Evolutionary conservation across 805 yeast species (phyloP).

Genomic region (Priceomyces castillae): DNA sequence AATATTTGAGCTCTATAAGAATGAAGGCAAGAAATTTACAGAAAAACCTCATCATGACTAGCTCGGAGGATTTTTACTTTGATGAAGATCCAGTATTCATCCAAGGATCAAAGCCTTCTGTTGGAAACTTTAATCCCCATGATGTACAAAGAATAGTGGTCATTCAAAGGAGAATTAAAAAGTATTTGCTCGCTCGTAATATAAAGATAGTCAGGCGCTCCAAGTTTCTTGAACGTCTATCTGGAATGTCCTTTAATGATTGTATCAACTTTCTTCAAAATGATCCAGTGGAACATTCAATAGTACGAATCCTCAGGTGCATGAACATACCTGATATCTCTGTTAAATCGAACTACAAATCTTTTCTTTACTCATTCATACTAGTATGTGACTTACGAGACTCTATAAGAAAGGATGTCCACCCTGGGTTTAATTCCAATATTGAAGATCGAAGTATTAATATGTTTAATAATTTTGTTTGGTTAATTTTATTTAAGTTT

Average conservation of each 20-base stretch:
- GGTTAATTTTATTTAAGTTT: slow-evolving; percentile 17
- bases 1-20: slow-evolving; percentile 6
- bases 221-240: neutral
- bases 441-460: slow-evolving; percentile 3
- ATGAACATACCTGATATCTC: slow-evolving; percentile 7
- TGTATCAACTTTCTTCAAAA: slow-evolving; percentile 3
- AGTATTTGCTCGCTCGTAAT: neutral
- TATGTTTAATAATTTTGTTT: slow-evolving; percentile 16
- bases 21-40: slow-evolving; percentile 7
- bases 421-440: slow-evolving; percentile 25
- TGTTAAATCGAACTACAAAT: slow-evolving; percentile 5
- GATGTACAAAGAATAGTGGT: neutral
- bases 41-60: neutral
- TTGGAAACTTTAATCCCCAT: neutral
- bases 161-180: slow-evolving; percentile 2
- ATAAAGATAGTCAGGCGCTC: slow-evolving; percentile 2
- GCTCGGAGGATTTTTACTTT: neutral
- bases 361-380: slow-evolving; percentile 20
- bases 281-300: neutral
- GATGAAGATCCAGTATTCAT: neutral
- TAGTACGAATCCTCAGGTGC: slow-evolving; percentile 1
- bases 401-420: slow-evolving; percentile 10
- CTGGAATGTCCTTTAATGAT: neutral
- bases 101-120: neutral
- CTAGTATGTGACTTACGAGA: slow-evolving; percentile 19